Evolutionary conservation across 2,329 filamentous ascomycete genomes (phyloP).

Genomic region (Fusarium fujikuroi): DNA sequence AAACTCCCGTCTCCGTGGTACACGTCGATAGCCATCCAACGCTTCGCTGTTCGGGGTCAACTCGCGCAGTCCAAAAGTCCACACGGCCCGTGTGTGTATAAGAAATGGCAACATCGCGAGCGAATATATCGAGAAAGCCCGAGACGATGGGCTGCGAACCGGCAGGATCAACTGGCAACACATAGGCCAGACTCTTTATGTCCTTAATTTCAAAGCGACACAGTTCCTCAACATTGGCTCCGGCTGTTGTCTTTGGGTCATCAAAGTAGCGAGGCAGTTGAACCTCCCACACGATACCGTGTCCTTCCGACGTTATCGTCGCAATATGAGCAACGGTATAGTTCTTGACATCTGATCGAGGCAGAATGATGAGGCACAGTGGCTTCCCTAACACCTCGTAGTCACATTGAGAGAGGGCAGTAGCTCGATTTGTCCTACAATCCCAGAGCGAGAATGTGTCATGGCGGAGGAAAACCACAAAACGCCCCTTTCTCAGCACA

Average conservation of each 20-base stretch:
- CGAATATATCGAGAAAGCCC: slow-evolving; percentile 86
- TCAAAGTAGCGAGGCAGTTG: slow-evolving; percentile 63
- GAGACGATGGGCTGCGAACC: slow-evolving; percentile 77
- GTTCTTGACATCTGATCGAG: slow-evolving; percentile 66
- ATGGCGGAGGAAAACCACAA: slow-evolving; percentile 82
- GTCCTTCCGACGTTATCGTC: slow-evolving; percentile 82
- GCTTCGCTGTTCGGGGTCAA: slow-evolving; percentile 67
- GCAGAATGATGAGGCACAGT: slow-evolving; percentile 82
- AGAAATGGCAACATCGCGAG: slow-evolving; percentile 85
- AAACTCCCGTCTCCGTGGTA: slow-evolving; percentile 80
- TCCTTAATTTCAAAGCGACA: slow-evolving; percentile 75
- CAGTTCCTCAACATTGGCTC: slow-evolving; percentile 67
- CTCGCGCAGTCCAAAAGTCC: slow-evolving; percentile 85
- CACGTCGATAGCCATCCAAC: slow-evolving; percentile 88
- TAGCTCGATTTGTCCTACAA: slow-evolving; percentile 69
- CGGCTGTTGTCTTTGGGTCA: slow-evolving; percentile 37
- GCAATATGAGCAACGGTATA: slow-evolving; percentile 75
- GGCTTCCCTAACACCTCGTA: slow-evolving; percentile 76
- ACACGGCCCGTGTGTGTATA: slow-evolving; percentile 81
- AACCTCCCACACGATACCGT: slow-evolving; percentile 85
- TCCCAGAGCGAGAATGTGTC: slow-evolving; percentile 82
- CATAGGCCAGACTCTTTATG: slow-evolving; percentile 68
- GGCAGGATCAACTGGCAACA: slow-evolving; percentile 88
- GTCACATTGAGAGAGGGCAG: slow-evolving; percentile 59
- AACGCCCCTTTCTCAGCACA: slow-evolving; percentile 79